Conservation (phyloP, 306 rosid genomes). For the Prunus persica region DNA sequence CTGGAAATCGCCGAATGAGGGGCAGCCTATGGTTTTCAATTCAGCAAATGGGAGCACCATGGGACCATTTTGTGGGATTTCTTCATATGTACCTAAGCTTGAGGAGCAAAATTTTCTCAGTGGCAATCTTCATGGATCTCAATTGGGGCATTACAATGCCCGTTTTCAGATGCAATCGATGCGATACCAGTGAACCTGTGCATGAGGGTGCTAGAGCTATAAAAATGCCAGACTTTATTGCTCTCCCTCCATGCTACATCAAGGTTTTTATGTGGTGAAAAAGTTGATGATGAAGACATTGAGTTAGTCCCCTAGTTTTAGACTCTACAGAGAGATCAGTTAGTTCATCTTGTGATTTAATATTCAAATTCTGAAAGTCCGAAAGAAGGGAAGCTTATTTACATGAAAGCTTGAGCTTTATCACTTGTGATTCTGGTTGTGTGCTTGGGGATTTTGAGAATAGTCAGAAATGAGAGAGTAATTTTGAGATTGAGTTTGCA, state of each 20-base stretch:
- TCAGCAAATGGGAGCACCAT: constrained; percentile 42
- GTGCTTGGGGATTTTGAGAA: constrained; percentile 26
- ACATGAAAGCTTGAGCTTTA: constrained; percentile 30
- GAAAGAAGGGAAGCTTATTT: constrained; percentile 11
- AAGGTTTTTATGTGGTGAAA: constrained; percentile 46
- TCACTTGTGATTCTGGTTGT: constrained; percentile 40
- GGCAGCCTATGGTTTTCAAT: constrained; percentile 35
- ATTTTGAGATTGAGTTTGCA: constrained; percentile 19
- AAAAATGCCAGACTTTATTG: constrained; percentile 17
- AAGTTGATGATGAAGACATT: constrained; percentile 40
- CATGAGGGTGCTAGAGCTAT: constrained; percentile 8
- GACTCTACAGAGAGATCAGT: constrained; percentile 33
- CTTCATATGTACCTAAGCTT: constrained; percentile 48
- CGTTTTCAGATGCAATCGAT: constrained; percentile 52
- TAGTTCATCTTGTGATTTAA: constrained; percentile 35
- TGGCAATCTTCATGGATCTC: constrained; percentile 46
- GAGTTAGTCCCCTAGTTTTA: constrained; percentile 43
- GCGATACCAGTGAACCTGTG: constrained; percentile 47
- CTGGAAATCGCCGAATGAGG: constrained; percentile 41
- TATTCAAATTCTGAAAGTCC: constrained; percentile 28
- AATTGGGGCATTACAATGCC: constrained; percentile 43
- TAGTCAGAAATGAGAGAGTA: constrained; percentile 22
- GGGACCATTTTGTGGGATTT: constrained; percentile 50
- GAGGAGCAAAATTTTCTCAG: constrained; percentile 49
- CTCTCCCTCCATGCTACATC: constrained; percentile 7